Evolutionary conservation across 306 rosid species (phyloP).

Genomic region (Dryas alaskensis): DNA sequence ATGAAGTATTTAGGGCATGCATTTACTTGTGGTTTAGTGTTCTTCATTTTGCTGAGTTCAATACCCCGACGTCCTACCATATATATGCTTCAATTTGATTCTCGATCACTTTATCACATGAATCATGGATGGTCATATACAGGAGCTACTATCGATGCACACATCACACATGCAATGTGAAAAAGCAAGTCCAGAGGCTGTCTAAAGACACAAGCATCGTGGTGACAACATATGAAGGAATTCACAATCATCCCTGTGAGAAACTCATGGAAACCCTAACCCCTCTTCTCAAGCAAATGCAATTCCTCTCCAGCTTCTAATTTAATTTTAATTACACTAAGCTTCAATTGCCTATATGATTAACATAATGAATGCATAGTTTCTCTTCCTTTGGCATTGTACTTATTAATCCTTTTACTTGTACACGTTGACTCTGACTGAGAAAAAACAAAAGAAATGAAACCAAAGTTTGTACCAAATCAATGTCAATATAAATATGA

Average conservation of each 20-base stretch:
- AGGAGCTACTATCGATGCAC: slow-evolving; percentile 97
- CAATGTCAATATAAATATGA: too few species aligned
- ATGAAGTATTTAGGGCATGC: too few species aligned
- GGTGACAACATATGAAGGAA: slow-evolving; percentile 89
- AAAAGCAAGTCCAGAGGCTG: slow-evolving; percentile 92
- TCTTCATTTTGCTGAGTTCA: not conserved
- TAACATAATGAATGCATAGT: not conserved
- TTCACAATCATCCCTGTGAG: slow-evolving; percentile 90
- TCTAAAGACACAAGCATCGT: slow-evolving; percentile 80
- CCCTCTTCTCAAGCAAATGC: slow-evolving; percentile 85
- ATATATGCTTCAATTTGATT: not conserved
- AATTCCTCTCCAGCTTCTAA: slow-evolving; percentile 66
- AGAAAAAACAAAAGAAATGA: too few species aligned
- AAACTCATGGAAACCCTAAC: slow-evolving; percentile 90
- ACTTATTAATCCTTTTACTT: too few species aligned
- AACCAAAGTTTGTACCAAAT: too few species aligned
- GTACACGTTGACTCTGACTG: too few species aligned
- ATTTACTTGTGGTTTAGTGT: not conserved
- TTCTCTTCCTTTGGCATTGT: too few species aligned
- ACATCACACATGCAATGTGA: slow-evolving; percentile 87
- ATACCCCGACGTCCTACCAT: not conserved
- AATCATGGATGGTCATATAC: not conserved
- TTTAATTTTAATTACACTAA: not conserved
- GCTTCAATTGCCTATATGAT: not conserved
- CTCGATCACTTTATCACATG: not conserved